Evolutionary conservation across 2,329 filamentous ascomycete genomes (phyloP).

Genomic region (Alternaria solani): DNA sequence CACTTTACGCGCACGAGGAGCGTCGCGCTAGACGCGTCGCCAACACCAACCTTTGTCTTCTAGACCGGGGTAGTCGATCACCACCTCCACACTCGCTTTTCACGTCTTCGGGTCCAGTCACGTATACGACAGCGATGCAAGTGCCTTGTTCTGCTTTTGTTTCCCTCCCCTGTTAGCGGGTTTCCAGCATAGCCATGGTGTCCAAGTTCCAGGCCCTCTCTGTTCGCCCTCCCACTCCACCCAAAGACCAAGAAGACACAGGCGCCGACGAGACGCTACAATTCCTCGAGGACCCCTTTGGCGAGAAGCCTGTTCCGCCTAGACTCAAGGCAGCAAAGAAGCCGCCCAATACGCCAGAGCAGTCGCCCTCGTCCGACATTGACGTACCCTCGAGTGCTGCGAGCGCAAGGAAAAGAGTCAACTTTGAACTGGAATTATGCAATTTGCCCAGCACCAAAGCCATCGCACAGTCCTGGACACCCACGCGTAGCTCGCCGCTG

Average conservation of each 20-base stretch:
- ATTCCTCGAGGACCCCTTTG: conserved; percentile 55
- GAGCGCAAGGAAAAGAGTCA: conserved; percentile 58
- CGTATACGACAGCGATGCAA: conserved; percentile 37
- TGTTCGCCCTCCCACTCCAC: conserved; percentile 65
- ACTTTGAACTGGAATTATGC: conserved; percentile 69
- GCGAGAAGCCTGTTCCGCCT: conserved; percentile 39
- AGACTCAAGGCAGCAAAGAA: conserved; percentile 33
- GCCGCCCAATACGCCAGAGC: conserved; percentile 49
- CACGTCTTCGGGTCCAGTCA: conserved; percentile 10
- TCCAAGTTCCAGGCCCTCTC: conserved; percentile 57
- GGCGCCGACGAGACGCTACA: conserved; percentile 50
- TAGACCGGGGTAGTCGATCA: conserved; percentile 19
- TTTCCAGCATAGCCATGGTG: conserved; percentile 52
- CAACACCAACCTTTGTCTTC: conserved; percentile 24
- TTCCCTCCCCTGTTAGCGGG: conserved; percentile 32
- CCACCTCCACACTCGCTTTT: conserved; percentile 20
- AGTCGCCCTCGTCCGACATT: conserved; percentile 55
- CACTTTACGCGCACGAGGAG: conserved; percentile 27
- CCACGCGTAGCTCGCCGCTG: conserved; percentile 53
- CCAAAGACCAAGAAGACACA: conserved; percentile 55
- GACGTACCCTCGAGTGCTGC: conserved; percentile 41
- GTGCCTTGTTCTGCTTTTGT: conserved; percentile 24
- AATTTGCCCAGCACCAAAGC: conserved; percentile 61
- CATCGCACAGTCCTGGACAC: conserved; percentile 37
- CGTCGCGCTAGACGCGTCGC: conserved; percentile 26